These are phyloP conservation scores for Pseudogymnoascus sp. DNA, from an alignment of 2,329 filamentous ascomycete species.

Conservation along the genomic window DNA sequence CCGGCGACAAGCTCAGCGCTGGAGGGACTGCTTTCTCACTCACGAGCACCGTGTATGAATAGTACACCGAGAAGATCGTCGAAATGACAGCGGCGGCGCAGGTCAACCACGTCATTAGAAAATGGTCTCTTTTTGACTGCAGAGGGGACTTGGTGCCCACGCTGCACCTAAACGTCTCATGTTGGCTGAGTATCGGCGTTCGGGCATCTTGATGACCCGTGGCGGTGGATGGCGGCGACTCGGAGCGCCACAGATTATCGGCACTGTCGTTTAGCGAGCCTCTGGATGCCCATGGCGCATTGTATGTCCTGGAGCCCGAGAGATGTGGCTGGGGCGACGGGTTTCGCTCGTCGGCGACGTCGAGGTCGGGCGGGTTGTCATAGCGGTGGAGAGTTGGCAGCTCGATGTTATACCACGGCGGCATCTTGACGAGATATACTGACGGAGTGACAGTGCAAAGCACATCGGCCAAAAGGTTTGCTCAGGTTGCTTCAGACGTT, in stretches of 20 bases:
- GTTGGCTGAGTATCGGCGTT: not conserved
- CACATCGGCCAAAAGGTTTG: not conserved
- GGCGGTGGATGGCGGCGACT: not conserved
- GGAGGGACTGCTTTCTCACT: not conserved
- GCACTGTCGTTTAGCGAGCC: not conserved
- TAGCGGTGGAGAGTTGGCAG: not conserved
- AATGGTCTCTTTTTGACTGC: not conserved
- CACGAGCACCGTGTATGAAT: conserved; percentile 5
- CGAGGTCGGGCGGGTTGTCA: conserved; percentile 6
- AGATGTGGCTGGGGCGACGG: not conserved
- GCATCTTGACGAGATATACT: not conserved
- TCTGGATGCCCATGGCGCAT: not conserved
- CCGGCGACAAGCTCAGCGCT: not conserved
- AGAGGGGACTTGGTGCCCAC: conserved; percentile 1
- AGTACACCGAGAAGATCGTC: not conserved
- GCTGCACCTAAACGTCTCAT: not conserved
- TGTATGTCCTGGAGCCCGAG: not conserved
- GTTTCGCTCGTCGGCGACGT: conserved; percentile 1
- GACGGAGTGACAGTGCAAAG: not conserved
- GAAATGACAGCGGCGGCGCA: not conserved
- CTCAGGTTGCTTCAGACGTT: not conserved
- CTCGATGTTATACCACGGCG: not conserved
- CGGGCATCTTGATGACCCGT: conserved; percentile 2
- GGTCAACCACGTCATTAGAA: not conserved
- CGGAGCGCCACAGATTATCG: not conserved